phyloP scores from a whole-genome alignment of 2,329 filamentous ascomycete genomes.

The Arthroderma sp. region DNA sequence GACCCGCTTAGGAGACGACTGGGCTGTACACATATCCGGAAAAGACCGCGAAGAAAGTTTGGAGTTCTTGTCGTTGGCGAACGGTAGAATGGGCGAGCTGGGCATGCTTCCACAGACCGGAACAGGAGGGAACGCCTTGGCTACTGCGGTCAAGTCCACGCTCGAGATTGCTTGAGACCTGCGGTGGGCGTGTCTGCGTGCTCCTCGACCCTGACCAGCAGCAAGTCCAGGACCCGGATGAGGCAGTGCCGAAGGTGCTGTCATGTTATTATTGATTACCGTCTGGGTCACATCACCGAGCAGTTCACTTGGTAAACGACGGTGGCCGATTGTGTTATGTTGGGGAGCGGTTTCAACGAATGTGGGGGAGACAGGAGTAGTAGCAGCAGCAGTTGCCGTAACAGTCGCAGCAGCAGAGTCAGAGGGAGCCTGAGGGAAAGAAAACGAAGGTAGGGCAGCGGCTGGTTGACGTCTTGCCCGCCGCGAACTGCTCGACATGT shows the following conservation, averaged over 20 bases:
- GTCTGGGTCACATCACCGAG: slow-evolving; percentile 21
- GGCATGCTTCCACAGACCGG: slow-evolving; percentile 49
- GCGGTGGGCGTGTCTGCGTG: slow-evolving; percentile 65
- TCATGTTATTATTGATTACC: neutral
- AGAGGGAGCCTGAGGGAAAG: slow-evolving; percentile 22
- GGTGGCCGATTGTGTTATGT: slow-evolving; percentile 21
- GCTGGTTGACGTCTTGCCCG: neutral
- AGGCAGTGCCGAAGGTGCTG: slow-evolving; percentile 15
- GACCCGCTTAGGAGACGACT: slow-evolving; percentile 27
- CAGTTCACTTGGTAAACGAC: slow-evolving; percentile 44
- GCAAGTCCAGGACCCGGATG: slow-evolving; percentile 25
- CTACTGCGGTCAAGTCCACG: slow-evolving; percentile 56
- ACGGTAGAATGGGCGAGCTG: slow-evolving; percentile 29
- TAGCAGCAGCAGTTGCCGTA: neutral
- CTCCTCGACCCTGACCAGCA: slow-evolving; percentile 38
- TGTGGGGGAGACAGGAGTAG: slow-evolving; percentile 12
- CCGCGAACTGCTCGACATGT: neutral
- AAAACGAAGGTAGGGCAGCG: slow-evolving; percentile 15
- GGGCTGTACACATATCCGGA: slow-evolving; percentile 18
- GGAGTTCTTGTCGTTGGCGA: slow-evolving; percentile 21
- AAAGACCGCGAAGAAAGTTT: slow-evolving; percentile 27
- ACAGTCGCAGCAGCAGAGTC: slow-evolving; percentile 12
- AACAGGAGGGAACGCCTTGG: slow-evolving; percentile 33
- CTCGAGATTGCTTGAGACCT: slow-evolving; percentile 72
- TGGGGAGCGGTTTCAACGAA: slow-evolving; percentile 19